A percentile compares a stretch with the other conserved stretches of the same genome.
phyloP scores from a whole-genome alignment of 768 basidiomycete species.

The Exsudoporus frostii region DNA sequence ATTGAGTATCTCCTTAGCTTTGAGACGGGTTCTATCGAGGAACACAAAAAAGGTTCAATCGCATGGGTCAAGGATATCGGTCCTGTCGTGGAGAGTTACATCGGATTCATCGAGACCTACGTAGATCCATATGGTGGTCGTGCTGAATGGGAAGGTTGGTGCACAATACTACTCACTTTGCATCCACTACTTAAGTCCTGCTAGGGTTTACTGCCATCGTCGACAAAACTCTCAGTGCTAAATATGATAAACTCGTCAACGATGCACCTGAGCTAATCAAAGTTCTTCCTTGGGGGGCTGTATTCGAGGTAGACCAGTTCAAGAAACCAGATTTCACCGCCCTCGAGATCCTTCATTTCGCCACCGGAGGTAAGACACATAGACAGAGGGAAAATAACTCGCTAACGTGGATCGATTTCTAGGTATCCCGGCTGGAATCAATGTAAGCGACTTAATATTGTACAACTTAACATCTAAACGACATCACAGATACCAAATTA shows the following conservation, averaged over 20 bases:
- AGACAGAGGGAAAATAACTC: not conserved
- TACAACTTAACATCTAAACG: not conserved
- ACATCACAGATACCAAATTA: conserved; percentile 72
- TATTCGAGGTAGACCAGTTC: conserved; percentile 70
- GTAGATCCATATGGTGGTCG: conserved; percentile 89
- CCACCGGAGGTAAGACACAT: conserved; percentile 63
- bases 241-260: conserved; percentile 75
- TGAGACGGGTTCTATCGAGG: conserved; percentile 71
- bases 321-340: conserved; percentile 87
- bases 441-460: conserved; percentile 42
- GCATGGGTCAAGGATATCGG: conserved; percentile 87
- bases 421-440: conserved; percentile 88
- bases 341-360: conserved; percentile 77
- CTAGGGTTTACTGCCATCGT: conserved; percentile 88
- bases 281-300: conserved; percentile 75
- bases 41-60: conserved; percentile 72
- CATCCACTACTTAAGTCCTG: not conserved
- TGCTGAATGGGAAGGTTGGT: conserved; percentile 86
- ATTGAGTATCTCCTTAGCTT: conserved; percentile 41
- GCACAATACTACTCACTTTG: not conserved
- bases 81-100: conserved; percentile 84
- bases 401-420: not conserved
- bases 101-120: conserved; percentile 85
- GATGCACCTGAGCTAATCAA: conserved; percentile 78
- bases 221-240: conserved; percentile 77